Percentiles rank a stretch among this genome's conserved stretches.
phyloP scores from a whole-genome alignment of 192 early-diverging fungal genomes.

The Coemansia sp. region DNA sequence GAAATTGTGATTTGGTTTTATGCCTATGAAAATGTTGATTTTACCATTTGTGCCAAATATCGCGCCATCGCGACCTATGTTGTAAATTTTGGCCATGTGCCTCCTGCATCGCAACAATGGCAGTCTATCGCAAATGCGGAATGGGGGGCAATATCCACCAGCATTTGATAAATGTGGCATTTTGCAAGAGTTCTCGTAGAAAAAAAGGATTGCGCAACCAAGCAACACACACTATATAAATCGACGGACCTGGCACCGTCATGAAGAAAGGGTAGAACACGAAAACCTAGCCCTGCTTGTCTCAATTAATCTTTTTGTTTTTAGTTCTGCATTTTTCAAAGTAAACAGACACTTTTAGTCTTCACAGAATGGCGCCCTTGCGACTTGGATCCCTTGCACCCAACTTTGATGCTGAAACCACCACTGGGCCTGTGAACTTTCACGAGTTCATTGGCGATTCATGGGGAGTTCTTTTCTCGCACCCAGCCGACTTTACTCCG shows the following conservation, averaged over 20 bases:
- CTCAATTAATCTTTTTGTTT: background rate
- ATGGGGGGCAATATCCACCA: no score
- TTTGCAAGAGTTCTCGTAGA: no score
- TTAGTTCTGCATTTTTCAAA: background rate
- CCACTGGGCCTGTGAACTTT: slow-evolving; percentile 87
- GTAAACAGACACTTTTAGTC: background rate
- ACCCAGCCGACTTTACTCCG: slow-evolving; percentile 95
- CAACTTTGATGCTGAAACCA: slow-evolving; percentile 85
- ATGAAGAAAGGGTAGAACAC: background rate
- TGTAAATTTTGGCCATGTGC: background rate
- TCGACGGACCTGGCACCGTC: no score
- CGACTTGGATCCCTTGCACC: slow-evolving; percentile 64
- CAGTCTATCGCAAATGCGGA: no score
- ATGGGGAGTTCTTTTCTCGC: slow-evolving; percentile 98
- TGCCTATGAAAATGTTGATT: background rate
- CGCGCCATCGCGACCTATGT: background rate
- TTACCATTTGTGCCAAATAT: background rate
- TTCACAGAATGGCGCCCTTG: slow-evolving; percentile 51
- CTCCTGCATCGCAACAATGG: background rate
- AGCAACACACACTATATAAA: no score
- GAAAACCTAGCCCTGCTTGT: background rate
- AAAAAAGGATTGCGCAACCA: no score
- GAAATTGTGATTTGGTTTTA: no score
- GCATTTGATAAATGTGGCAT: no score
- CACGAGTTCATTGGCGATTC: slow-evolving; percentile 81